phyloP scores from a whole-genome alignment of 1,284 basidiomycete genomes.

The Tremellales sp. region DNA sequence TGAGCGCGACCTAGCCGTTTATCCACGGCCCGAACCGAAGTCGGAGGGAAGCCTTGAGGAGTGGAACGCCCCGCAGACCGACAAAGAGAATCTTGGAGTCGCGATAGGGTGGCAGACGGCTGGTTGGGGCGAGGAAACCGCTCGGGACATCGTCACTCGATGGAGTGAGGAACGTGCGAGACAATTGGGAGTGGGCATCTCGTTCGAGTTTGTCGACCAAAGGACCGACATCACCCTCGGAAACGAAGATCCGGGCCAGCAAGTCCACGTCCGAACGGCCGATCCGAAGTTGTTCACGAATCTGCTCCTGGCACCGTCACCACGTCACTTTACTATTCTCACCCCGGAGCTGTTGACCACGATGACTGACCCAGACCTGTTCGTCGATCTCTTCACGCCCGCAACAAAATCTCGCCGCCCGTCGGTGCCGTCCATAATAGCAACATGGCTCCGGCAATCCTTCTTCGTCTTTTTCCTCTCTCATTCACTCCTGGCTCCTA shows the following conservation, averaged over 20 bases:
- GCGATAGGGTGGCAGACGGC: slow-evolving; percentile 55
- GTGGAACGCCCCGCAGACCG: slow-evolving; percentile 21
- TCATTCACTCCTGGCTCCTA: slow-evolving; percentile 12
- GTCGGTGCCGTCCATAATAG: neutral
- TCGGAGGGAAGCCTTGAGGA: slow-evolving; percentile 27
- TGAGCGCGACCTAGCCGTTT: slow-evolving; percentile 59
- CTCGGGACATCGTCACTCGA: slow-evolving; percentile 41
- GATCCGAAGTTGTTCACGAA: slow-evolving; percentile 57
- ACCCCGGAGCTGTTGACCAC: slow-evolving; percentile 40
- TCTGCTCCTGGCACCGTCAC: slow-evolving; percentile 53
- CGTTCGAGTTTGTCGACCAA: slow-evolving; percentile 30
- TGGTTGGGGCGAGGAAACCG: slow-evolving; percentile 50
- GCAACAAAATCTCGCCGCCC: neutral
- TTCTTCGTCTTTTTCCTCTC: slow-evolving; percentile 18
- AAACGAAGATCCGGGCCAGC: slow-evolving; percentile 11
- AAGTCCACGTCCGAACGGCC: slow-evolving; percentile 53
- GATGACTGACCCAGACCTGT: slow-evolving; percentile 43
- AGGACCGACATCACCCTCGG: slow-evolving; percentile 15
- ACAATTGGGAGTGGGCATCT: slow-evolving; percentile 46
- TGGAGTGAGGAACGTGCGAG: slow-evolving; percentile 48
- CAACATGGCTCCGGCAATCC: slow-evolving; percentile 16
- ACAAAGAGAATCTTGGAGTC: slow-evolving; percentile 32
- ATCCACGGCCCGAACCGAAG: slow-evolving; percentile 61
- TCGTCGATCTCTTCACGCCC: slow-evolving; percentile 48
- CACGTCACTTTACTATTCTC: slow-evolving; percentile 50